Evolutionary conservation across 202 grass and related monocot species (phyloP).

Genomic region (Sporobolus alterniflorus): DNA sequence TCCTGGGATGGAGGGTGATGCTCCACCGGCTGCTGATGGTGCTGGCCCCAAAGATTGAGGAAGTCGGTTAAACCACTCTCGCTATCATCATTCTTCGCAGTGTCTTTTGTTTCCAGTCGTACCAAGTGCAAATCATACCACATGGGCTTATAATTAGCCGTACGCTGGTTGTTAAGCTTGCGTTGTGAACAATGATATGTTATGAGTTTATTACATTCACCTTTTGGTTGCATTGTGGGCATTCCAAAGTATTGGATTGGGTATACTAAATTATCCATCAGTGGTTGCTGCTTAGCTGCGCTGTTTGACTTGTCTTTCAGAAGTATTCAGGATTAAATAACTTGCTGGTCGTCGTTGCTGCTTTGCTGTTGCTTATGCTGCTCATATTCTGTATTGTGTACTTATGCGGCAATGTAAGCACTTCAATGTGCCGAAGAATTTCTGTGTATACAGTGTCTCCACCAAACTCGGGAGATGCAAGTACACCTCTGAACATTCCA

Average conservation of each 20-base stretch:
- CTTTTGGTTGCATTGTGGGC: neutral
- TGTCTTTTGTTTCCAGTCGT: slow-evolving; percentile 24
- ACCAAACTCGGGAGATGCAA: too few relatives aligned
- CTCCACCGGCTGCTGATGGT: slow-evolving; percentile 37
- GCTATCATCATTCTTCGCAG: neutral
- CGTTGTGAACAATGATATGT: slow-evolving; percentile 7
- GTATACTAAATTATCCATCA: neutral
- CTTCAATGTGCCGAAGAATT: too few relatives aligned
- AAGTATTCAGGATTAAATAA: neutral
- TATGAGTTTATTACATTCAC: slow-evolving; percentile 8
- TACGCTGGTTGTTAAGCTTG: slow-evolving; percentile 6
- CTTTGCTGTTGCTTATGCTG: too few relatives aligned
- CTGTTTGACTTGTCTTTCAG: neutral
- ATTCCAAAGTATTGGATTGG: neutral
- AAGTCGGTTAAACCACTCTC: slow-evolving; percentile 53
- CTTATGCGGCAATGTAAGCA: too few relatives aligned
- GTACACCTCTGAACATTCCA: too few relatives aligned
- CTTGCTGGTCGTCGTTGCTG: too few relatives aligned
- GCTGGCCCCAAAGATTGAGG: slow-evolving; percentile 74
- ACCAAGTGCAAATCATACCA: slow-evolving; percentile 48
- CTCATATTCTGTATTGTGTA: too few relatives aligned
- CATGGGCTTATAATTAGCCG: slow-evolving; percentile 14
- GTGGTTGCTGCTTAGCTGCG: neutral
- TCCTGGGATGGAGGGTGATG: slow-evolving; percentile 66
- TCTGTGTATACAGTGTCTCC: too few relatives aligned